These are phyloP conservation scores for Daldinia grandis DNA, from an alignment of 495 filamentous ascomycete genomes.

Conservation along the genomic window DNA sequence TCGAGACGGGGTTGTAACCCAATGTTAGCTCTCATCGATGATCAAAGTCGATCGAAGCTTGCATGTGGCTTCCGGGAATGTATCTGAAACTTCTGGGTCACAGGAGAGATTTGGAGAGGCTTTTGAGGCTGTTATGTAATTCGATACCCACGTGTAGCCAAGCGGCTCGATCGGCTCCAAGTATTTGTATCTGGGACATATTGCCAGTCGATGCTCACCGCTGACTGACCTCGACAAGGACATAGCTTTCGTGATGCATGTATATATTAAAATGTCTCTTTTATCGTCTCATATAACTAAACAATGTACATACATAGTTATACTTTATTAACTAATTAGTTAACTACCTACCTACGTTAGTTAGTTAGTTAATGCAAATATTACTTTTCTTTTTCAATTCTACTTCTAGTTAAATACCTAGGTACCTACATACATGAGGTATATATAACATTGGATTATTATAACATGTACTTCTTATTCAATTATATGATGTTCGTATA, in stretches of 20 bases:
- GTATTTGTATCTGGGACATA: background rate
- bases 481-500: background rate
- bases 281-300: background rate
- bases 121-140: slow-evolving; percentile 30
- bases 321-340: too few species aligned
- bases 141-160: slow-evolving; percentile 27
- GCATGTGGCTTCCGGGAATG: slow-evolving; percentile 2
- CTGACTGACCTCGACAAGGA: slow-evolving; percentile 9
- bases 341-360: too few species aligned
- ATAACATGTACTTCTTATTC: background rate
- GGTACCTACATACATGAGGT: too few species aligned
- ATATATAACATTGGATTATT: background rate
- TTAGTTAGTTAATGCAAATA: background rate
- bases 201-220: background rate
- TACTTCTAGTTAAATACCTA: background rate
- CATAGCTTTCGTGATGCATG: background rate
- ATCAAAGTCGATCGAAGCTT: background rate
- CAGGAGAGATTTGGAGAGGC: background rate
- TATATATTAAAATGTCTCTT: slow-evolving; percentile 6
- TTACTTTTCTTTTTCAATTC: background rate
- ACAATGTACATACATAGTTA: background rate
- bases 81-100: slow-evolving; percentile 2
- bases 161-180: slow-evolving; percentile 23
- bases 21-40: too few species aligned
- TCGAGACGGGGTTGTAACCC: background rate